Evolutionary conservation across 2,329 filamentous ascomycete species (phyloP).

Genomic region (Neofusicoccum laricinum): DNA sequence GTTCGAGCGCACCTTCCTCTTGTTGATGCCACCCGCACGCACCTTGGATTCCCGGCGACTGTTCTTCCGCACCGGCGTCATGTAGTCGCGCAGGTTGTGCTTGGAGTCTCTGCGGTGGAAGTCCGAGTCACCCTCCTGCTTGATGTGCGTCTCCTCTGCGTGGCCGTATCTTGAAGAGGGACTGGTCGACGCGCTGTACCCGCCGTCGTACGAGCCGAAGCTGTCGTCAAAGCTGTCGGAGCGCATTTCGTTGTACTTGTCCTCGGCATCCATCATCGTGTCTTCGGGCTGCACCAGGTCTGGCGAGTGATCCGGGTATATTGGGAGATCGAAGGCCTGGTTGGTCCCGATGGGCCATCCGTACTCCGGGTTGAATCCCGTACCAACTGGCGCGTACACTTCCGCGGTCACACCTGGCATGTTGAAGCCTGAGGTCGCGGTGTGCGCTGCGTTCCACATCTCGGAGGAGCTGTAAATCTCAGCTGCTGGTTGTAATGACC

Average conservation of each 20-base stretch:
- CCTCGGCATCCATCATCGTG: constrained; percentile 21
- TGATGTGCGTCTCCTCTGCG: constrained; percentile 19
- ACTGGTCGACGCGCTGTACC: constrained; percentile 17
- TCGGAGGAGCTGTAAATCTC: constrained; percentile 11
- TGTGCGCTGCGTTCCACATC: neutral
- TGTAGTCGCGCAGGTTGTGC: constrained; percentile 25
- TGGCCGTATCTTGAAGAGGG: constrained; percentile 22
- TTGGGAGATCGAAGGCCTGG: constrained; percentile 14
- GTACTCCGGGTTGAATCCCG: constrained; percentile 16
- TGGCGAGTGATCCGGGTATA: constrained; percentile 15
- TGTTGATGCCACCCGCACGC: constrained; percentile 1
- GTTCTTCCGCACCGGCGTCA: constrained; percentile 16
- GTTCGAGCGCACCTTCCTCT: constrained; percentile 13
- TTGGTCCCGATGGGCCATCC: neutral
- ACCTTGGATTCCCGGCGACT: constrained; percentile 11
- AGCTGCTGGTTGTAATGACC: constrained; percentile 10
- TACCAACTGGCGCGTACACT: constrained; percentile 10
- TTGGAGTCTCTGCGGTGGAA: constrained; percentile 23
- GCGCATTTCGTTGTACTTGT: constrained; percentile 15
- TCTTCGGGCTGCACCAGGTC: constrained; percentile 20
- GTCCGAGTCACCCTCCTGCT: constrained; percentile 23
- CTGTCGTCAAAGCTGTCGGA: constrained; percentile 18
- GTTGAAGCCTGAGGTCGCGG: neutral
- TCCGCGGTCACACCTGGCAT: constrained; percentile 16
- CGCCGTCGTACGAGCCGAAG: constrained; percentile 15